A percentile compares a stretch with the other conserved stretches of the same genome.
Conservation (phyloP, 1,284 basidiomycete genomes). For the Mycena citricolor region DNA sequence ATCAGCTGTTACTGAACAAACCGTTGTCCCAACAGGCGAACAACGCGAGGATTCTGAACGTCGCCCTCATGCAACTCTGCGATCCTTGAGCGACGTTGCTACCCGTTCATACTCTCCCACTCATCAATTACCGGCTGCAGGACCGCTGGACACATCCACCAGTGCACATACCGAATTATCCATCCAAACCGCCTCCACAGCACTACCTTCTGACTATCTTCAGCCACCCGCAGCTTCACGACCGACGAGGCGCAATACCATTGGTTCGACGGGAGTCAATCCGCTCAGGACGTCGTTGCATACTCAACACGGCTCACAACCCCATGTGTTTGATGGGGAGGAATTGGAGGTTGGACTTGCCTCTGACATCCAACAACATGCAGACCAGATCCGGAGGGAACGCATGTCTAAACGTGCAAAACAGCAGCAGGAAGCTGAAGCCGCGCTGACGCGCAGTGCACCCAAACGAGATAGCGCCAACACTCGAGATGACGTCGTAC, state of each 20-base stretch:
- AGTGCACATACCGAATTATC: constrained; percentile 22
- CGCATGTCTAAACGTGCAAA: constrained; percentile 69
- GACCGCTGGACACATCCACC: constrained; percentile 14
- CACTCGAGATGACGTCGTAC: constrained; percentile 24
- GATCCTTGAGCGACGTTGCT: no score
- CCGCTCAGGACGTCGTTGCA: constrained; percentile 26
- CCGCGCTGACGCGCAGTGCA: constrained; percentile 21
- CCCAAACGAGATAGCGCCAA: constrained; percentile 12
- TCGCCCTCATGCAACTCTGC: no score
- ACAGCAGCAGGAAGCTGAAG: constrained; percentile 42
- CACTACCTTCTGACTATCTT: constrained; percentile 41
- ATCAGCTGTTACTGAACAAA: constrained; percentile 22
- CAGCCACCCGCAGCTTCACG: constrained; percentile 47
- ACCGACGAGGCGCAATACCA: constrained; percentile 51
- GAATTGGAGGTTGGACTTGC: constrained; percentile 42
- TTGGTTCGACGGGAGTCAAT: constrained; percentile 33
- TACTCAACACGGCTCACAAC: constrained; percentile 31
- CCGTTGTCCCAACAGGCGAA: constrained; percentile 20
- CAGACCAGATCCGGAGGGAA: constrained; percentile 80
- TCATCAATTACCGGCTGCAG: constrained; percentile 6
- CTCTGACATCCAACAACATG: constrained; percentile 78
- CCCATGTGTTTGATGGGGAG: constrained; percentile 35
- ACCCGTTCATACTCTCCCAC: no score
- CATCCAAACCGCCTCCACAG: constrained; percentile 19
- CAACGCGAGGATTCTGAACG: no score